Evolutionary conservation across 805 yeast genomes (phyloP), one percentile per base, ranked within the genome.

Genomic region (Candida methanosorbosa): DNA sequence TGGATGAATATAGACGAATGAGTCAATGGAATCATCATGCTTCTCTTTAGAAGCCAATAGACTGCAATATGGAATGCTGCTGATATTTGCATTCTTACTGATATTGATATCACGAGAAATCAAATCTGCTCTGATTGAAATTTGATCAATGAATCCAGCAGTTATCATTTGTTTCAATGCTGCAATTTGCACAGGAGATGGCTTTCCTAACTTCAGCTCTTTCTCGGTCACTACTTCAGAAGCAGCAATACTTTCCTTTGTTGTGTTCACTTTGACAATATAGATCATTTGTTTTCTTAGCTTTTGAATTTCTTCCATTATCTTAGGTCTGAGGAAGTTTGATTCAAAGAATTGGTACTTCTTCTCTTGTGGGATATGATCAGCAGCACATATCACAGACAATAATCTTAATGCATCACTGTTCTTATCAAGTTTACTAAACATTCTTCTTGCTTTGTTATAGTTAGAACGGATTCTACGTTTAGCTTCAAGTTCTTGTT

Each of bases 81-180:
- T 70, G 27, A 80, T 66, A 28, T 61, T 64, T 4, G 80, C 63
- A 34, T 70, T 77, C 40, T 80, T 81, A 2, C 80, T 63, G 4
- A 80, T 57, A 31, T 58, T 64, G 7, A 75, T 65, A 15, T 82
- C 94, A 1, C 77, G 64, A 15, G 83, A 76, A 6, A 77, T 59
- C 22, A 76, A 45, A 49, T 88, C 97, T 1, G 85, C 88, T 41
- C 97, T 68, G 13, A 85, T 72, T 2, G 94, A 94, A 17, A 90
- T 71, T 51, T 84, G 94, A 55, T 92, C 99, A 27, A 92, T 68
- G 48, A 83, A 92, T 0, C 97, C 98, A 0, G 97, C 80, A 5
- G 95, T 74, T 4, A 90, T 66, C 77, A 92, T 88, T 58, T 92
- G 99, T 50, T 86, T 88, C 41, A 92, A 57, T 1, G 92, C 81